phyloP scores from a whole-genome alignment of 345 rosid species.

The Heritiera littoralis region DNA sequence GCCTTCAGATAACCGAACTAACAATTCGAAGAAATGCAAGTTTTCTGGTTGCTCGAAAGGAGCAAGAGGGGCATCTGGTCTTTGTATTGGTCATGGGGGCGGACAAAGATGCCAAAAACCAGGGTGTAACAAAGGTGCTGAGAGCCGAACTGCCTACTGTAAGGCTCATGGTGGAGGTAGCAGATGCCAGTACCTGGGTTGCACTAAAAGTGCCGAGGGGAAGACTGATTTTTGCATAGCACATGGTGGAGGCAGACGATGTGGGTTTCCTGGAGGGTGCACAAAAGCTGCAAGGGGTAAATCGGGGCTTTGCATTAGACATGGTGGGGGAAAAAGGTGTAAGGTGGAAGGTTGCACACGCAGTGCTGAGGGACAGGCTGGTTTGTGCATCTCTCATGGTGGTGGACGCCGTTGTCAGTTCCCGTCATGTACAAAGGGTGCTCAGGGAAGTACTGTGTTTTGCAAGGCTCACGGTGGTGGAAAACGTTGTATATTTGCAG shows the following conservation, averaged over 20 bases:
- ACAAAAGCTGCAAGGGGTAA: constrained; percentile 89
- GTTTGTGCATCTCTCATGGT: constrained; percentile 94
- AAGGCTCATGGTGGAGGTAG: constrained; percentile 96
- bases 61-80: constrained; percentile 90
- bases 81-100: constrained; percentile 94
- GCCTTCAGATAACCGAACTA: constrained; percentile 50
- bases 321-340: constrained; percentile 97
- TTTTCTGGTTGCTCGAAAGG: constrained; percentile 80
- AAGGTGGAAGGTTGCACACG: constrained; percentile 72
- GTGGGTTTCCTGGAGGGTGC: constrained; percentile 72
- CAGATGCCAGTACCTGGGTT: constrained; percentile 90
- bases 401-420: constrained; percentile 90
- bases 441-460: constrained; percentile 91
- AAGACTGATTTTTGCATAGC: constrained; percentile 88
- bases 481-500: constrained; percentile 84
- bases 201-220: constrained; percentile 97
- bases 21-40: constrained; percentile 69
- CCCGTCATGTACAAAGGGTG: constrained; percentile 67
- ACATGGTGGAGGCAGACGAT: constrained; percentile 93
- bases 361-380: constrained; percentile 96
- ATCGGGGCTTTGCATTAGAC: constrained; percentile 91
- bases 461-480: constrained; percentile 99
- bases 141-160: constrained; percentile 92
- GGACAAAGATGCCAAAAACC: constrained; percentile 90
- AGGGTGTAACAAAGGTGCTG: constrained; percentile 91